Evolutionary conservation across 352 stramenopile genomes (phyloP).

Genomic region (Pythium phragmitis): DNA sequence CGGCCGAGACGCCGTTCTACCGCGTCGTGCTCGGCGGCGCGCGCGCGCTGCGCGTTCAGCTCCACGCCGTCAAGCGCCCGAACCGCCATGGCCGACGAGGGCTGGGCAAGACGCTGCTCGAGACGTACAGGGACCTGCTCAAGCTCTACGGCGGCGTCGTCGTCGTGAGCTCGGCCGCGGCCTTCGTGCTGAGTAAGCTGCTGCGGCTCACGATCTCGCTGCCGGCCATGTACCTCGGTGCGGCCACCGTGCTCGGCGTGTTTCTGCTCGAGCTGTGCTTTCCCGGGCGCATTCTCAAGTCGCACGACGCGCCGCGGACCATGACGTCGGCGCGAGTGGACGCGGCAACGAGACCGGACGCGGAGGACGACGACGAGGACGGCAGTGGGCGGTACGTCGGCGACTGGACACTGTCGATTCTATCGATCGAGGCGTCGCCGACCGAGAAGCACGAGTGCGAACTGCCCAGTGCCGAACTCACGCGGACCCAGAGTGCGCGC

Average conservation of each 20-base stretch:
- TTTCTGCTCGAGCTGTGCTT: constrained; percentile 63
- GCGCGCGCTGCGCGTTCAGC: constrained; percentile 53
- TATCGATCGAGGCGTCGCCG: constrained; percentile 60
- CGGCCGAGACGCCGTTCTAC: constrained; percentile 47
- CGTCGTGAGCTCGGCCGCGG: constrained; percentile 45
- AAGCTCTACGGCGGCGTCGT: constrained; percentile 63
- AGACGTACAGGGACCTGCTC: constrained; percentile 62
- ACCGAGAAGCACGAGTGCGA: constrained; percentile 35
- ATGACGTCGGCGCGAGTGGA: background rate
- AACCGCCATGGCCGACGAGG: constrained; percentile 14
- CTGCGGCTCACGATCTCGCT: constrained; percentile 52
- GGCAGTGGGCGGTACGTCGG: constrained; percentile 19
- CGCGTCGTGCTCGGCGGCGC: constrained; percentile 50
- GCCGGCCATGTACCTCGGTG: constrained; percentile 50
- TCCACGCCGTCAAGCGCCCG: constrained; percentile 36
- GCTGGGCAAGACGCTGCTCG: constrained; percentile 48
- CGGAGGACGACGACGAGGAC: constrained; percentile 13
- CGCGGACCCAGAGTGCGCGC: constrained; percentile 19
- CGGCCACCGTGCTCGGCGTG: constrained; percentile 38
- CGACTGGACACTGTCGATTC: constrained; percentile 64
- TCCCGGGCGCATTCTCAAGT: constrained; percentile 47
- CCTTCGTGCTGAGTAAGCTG: constrained; percentile 52
- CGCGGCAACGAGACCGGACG: background rate
- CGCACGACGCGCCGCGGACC: constrained; percentile 23
- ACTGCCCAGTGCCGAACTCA: background rate